Evolutionary conservation across 768 basidiomycete genomes (phyloP).

Genomic region (Rhizopogon vulgaris): DNA sequence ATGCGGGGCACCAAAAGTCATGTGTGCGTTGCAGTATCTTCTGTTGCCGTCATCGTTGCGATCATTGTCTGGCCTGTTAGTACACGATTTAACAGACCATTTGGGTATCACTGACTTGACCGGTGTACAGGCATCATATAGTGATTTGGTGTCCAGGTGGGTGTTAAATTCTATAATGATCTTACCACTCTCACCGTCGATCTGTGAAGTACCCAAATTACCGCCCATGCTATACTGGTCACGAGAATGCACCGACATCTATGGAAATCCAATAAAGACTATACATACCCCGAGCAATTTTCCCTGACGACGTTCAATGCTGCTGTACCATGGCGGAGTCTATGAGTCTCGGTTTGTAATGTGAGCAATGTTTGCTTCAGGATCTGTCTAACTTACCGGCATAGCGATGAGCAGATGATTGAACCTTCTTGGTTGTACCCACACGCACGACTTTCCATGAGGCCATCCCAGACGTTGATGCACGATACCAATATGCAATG

Average conservation of each 20-base stretch:
- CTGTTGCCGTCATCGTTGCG: not conserved
- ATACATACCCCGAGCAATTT: not conserved
- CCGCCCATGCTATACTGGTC: not conserved
- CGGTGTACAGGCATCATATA: not conserved
- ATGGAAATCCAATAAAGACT: not conserved
- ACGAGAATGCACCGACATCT: not conserved
- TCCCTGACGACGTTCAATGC: not conserved
- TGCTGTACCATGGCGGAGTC: not conserved
- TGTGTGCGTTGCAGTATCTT: not conserved
- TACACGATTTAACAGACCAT: not conserved
- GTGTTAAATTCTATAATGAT: not conserved
- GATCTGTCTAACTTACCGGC: not conserved
- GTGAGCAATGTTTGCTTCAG: not conserved
- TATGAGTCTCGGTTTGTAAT: too few relatives aligned
- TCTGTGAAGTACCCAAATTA: not conserved
- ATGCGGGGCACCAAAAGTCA: not conserved
- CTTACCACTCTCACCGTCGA: not conserved
- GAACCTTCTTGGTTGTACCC: not conserved
- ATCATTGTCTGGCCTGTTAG: not conserved
- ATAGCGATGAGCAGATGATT: not conserved
- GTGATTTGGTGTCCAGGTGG: not conserved
- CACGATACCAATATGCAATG: too few relatives aligned
- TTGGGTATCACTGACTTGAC: not conserved
- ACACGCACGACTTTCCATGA: not conserved
- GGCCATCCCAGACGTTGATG: not conserved